Evolutionary conservation across 2,329 filamentous ascomycete species (phyloP), one percentile per base, ranked within the genome.

Genomic region (Aspergillus melleus): DNA sequence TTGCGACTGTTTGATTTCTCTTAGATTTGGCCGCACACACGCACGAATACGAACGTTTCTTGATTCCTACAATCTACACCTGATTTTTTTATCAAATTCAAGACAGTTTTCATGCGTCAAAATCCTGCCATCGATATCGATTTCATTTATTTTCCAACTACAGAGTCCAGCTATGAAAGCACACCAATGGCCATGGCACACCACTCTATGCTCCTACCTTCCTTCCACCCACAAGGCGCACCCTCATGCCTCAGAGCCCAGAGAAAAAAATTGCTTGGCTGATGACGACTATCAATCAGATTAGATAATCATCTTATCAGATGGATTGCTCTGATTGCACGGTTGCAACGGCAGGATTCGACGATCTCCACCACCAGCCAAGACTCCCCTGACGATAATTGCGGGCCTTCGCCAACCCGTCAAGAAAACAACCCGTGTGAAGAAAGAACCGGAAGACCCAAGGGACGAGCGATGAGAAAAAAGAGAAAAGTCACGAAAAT

Each of bases 261-360:
- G n/a, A 36, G 54, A 49, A 19, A 50, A 30, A 30, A 59, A 57
- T 5, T 20, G 6, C 49, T 2, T 52, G 49, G 22, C 36, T 30
- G 26, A 49, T 54, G 54, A 30, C 52, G 58, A 53, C 39, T 24
- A 49, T 63, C 57, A 64, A 72, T 71, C 66, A 68, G 71, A 71
- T 72, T 71, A 70, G 65, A 70, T 68, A 54, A 55, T 49, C 52
- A 72, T 69, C 70, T 70, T 70, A 68, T 71, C 67, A 64, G 66
- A 71, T 68, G 56, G 49, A 49, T 42, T n/a, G 19, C 47, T 56
- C 42, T 47, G 12, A 47, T 47, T 47, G 22, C 44, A 47, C 44
- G 10, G 44, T 6, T 22, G 19, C 20, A 9, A 42, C 19, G 42
- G 42, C 42, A 46, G 16, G 19, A 20, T 46, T 20, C 20, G 19